Conservation (phyloP, 2,329 filamentous ascomycete species). For the Apiospora malaysiana region DNA sequence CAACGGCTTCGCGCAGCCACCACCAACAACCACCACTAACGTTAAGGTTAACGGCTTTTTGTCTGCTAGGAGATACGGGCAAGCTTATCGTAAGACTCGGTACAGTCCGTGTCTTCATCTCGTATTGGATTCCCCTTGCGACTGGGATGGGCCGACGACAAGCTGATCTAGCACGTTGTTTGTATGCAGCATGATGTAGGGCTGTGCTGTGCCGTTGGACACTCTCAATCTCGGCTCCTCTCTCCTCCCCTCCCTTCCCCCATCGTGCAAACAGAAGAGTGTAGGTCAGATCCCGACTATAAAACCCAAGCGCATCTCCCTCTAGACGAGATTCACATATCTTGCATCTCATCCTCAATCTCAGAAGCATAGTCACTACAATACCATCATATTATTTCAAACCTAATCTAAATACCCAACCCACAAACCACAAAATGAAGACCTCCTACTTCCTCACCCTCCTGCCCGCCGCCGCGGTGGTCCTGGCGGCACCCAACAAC, state of each 20-base stretch:
- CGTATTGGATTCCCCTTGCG: neutral
- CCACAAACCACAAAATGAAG: conserved; percentile 1
- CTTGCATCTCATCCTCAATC: neutral
- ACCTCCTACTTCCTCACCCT: conserved; percentile 17
- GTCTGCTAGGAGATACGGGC: too few species aligned
- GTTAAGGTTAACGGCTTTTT: too few species aligned
- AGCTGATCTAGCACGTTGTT: neutral
- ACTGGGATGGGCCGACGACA: neutral
- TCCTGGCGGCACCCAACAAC: conserved; percentile 11
- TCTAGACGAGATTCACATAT: neutral
- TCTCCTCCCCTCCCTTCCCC: neutral
- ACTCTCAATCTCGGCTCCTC: neutral
- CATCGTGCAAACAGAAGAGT: neutral
- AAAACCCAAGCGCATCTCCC: neutral
- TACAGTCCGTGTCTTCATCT: neutral
- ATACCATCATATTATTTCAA: neutral
- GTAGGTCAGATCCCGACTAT: neutral
- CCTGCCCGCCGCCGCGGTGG: neutral
- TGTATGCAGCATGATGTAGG: neutral
- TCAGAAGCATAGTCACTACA: neutral
- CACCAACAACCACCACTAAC: neutral
- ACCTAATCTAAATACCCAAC: neutral
- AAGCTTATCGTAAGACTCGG: neutral
- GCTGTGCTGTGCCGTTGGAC: neutral
- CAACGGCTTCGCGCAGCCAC: conserved; percentile 10